These are phyloP conservation scores for Henckelia pumila DNA, from an alignment of 257 asterid species.

Conservation along the genomic window DNA sequence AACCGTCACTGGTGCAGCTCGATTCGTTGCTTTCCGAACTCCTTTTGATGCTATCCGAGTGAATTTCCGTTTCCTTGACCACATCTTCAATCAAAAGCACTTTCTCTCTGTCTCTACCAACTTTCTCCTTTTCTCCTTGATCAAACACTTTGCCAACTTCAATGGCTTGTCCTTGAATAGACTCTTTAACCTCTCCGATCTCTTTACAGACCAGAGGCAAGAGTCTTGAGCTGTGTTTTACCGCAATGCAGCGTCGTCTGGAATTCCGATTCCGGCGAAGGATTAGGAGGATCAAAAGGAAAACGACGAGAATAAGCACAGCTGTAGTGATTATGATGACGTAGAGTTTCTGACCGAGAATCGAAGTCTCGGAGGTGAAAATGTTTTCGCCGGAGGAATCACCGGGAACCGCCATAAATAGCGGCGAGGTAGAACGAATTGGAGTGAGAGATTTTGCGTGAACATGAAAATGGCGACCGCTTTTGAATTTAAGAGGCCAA, in stretches of 20 bases:
- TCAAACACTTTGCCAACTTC: slow-evolving; percentile 13
- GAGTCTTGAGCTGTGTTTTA: slow-evolving; percentile 44
- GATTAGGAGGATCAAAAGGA: slow-evolving; percentile 39
- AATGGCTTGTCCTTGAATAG: slow-evolving; percentile 35
- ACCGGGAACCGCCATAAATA: slow-evolving; percentile 50
- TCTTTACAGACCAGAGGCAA: slow-evolving; percentile 57
- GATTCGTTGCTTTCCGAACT: slow-evolving; percentile 50
- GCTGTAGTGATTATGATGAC: slow-evolving; percentile 52
- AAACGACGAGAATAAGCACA: slow-evolving; percentile 38
- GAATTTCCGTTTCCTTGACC: slow-evolving; percentile 37
- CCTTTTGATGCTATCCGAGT: slow-evolving; percentile 41
- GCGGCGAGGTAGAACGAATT: slow-evolving; percentile 29
- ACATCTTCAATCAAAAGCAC: slow-evolving; percentile 45
- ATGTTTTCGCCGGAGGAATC: slow-evolving; percentile 27
- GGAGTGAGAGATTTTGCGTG: neutral
- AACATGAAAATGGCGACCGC: slow-evolving; percentile 15
- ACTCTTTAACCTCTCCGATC: slow-evolving; percentile 27
- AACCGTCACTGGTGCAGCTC: slow-evolving; percentile 31
- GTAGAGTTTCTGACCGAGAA: slow-evolving; percentile 68
- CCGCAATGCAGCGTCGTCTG: slow-evolving; percentile 39
- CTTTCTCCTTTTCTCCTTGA: slow-evolving; percentile 16
- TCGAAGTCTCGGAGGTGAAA: slow-evolving; percentile 58
- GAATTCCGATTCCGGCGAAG: slow-evolving; percentile 39
- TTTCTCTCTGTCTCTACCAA: slow-evolving; percentile 31
- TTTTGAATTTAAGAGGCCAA: neutral